Percentiles rank a stretch among this genome's conserved stretches.
Conservation (phyloP, 345 rosid species). For the Citrus maxima region DNA sequence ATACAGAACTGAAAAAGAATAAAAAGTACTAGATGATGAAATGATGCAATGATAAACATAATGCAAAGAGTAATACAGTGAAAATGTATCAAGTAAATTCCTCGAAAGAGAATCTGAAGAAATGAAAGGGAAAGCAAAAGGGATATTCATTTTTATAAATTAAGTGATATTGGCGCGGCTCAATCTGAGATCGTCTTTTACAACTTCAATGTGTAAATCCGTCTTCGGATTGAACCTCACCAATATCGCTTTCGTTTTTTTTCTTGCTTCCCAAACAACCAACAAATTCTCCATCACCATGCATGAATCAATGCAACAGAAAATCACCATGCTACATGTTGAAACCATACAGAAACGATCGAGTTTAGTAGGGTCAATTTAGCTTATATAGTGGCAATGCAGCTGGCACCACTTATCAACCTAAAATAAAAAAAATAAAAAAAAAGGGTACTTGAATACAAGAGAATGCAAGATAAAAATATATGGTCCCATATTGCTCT, state of each 20-base stretch:
- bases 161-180: slow-evolving; percentile 99
- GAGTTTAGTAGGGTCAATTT: background rate
- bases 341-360: background rate
- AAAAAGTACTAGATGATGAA: background rate
- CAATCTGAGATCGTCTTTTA: slow-evolving; percentile 87
- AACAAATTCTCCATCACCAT: background rate
- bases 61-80: background rate
- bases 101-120: background rate
- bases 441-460: slow-evolving; percentile 9
- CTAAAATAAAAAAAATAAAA: no score
- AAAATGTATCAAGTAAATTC: background rate
- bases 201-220: slow-evolving; percentile 44
- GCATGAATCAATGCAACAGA: slow-evolving; percentile 6
- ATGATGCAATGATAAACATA: background rate
- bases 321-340: background rate
- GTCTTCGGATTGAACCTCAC: slow-evolving; percentile 97
- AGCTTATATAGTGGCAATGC: slow-evolving; percentile 11
- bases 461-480: slow-evolving; percentile 9
- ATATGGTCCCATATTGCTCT: slow-evolving; percentile 25
- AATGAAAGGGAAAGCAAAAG: slow-evolving; percentile 15
- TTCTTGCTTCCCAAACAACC: slow-evolving; percentile 27
- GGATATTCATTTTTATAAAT: background rate
- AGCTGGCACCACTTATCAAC: slow-evolving; percentile 19
- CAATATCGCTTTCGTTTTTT: slow-evolving; percentile 80
- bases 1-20: background rate